These are phyloP conservation scores for Coniella vitis DNA, from an alignment of 2,329 filamentous ascomycete species.

Conservation along the genomic window DNA sequence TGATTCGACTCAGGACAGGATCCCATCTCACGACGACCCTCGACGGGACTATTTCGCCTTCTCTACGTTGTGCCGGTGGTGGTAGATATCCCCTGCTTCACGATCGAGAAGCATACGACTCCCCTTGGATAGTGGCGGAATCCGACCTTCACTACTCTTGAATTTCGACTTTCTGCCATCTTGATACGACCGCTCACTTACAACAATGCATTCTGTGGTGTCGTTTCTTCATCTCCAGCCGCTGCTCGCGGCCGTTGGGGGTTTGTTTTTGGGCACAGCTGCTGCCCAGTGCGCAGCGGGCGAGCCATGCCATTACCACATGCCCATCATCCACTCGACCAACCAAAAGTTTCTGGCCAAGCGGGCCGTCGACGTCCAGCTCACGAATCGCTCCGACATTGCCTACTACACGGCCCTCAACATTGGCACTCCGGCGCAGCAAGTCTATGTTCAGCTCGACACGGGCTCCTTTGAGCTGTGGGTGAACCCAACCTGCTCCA, in stretches of 20 bases:
- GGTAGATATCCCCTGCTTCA: neutral
- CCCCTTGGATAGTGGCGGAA: neutral
- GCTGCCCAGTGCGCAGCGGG: conserved; percentile 19
- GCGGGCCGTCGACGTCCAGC: conserved; percentile 35
- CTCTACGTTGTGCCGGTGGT: neutral
- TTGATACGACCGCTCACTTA: conserved; percentile 9
- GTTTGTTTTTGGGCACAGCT: conserved; percentile 7
- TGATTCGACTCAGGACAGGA: neutral
- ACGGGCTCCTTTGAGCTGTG: conserved; percentile 56
- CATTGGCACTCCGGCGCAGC: conserved; percentile 48
- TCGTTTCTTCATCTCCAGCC: conserved; percentile 17
- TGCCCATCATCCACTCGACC: conserved; percentile 37
- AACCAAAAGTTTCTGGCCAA: conserved; percentile 33
- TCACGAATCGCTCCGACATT: conserved; percentile 46
- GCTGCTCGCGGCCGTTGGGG: conserved; percentile 19
- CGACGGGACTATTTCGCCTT: neutral
- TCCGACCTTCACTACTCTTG: too few species aligned
- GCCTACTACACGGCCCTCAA: conserved; percentile 43
- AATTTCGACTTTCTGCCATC: conserved; percentile 17
- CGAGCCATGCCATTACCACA: conserved; percentile 29
- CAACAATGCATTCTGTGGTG: conserved; percentile 24
- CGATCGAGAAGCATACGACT: neutral
- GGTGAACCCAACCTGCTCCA: conserved; percentile 54
- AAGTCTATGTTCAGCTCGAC: conserved; percentile 49
- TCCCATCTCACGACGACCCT: neutral